Base-by-base conservation (phyloP, 192 early-diverging fungal species). In the Podila epigama region DNA sequence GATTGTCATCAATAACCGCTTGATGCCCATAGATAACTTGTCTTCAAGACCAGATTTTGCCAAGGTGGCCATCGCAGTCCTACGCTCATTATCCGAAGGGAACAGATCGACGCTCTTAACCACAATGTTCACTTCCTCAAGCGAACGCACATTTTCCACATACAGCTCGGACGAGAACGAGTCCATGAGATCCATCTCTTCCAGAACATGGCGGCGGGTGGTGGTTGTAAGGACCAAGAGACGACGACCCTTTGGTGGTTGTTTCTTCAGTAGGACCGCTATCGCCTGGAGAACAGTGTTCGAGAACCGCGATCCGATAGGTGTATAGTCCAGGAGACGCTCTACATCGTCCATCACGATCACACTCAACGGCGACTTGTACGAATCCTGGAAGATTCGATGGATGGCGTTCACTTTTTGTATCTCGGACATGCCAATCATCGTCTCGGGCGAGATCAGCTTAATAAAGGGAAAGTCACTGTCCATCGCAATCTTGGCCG, bases 391-490 rank as follows among this genome's bases (percentile, higher is more conserved):
- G 79, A 99, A 99, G n/a, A 89, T 87, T 68, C 95, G 95, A 85
- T 89, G 94, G 75, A 99, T 97, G 7, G 88, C 82, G 50, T 85
- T 86, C 64, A 96, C 91, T 65, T 95, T 95, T 37, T 94, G 90
- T 31, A 83, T 66, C 70, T 99, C 96, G 0, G 83, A 85, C 70
- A 90, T 93, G 22, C 97, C 97, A 70, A 98, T 89, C 96, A 99
- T 97, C 22, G 84, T 85, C 66, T 98, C 97, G 12, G 97, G 96
- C 0, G 96, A 97, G 42, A 99, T 93, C 36, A 99, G 82, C 82
- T 97, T 98, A 80, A 98, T 94, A 79, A 99, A 98, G 8, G 97
- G 97, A 71, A 95, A 99, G 31, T 94, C 88, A 48, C 91, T 93
- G 28, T 86, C 77, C 84, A 94, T 92, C 7, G 96, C 97, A 52